Conservation (phyloP, 345 rosid species). For the Turritis glabra region DNA sequence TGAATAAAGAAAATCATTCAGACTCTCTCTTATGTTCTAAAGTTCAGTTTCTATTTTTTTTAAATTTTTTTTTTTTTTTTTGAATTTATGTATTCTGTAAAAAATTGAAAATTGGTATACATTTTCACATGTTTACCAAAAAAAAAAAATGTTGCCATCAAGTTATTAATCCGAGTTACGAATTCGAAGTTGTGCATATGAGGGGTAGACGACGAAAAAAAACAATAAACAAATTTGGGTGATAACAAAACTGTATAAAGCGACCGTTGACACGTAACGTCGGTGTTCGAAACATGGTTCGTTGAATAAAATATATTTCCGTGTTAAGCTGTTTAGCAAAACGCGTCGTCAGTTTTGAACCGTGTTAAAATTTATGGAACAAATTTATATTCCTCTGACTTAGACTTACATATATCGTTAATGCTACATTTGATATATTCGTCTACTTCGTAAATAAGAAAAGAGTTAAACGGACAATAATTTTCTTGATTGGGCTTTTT, state of each 20-base stretch:
- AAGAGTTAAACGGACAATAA: not conserved
- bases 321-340: not conserved
- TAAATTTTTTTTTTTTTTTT: too few relatives aligned
- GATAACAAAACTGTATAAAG: not conserved
- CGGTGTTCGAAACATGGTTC: not conserved
- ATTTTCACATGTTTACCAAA: too few relatives aligned
- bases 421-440: not conserved
- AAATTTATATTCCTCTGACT: not conserved
- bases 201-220: not conserved
- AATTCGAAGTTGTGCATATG: too few relatives aligned
- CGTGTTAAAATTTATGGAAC: not conserved
- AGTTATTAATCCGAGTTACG: too few relatives aligned
- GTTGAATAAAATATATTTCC: not conserved
- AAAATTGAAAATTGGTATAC: too few relatives aligned
- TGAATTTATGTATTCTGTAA: too few relatives aligned
- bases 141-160: too few relatives aligned
- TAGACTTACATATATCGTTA: not conserved
- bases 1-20: too few relatives aligned
- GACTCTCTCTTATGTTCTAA: too few relatives aligned
- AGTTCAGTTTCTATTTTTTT: too few relatives aligned
- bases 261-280: not conserved
- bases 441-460: too few relatives aligned
- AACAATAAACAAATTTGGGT: not conserved
- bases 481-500: too few relatives aligned
- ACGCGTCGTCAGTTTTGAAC: constrained; percentile 4